Evolutionary conservation across 2,329 filamentous ascomycete genomes (phyloP).

Genomic region (Aureobasidium sp.): DNA sequence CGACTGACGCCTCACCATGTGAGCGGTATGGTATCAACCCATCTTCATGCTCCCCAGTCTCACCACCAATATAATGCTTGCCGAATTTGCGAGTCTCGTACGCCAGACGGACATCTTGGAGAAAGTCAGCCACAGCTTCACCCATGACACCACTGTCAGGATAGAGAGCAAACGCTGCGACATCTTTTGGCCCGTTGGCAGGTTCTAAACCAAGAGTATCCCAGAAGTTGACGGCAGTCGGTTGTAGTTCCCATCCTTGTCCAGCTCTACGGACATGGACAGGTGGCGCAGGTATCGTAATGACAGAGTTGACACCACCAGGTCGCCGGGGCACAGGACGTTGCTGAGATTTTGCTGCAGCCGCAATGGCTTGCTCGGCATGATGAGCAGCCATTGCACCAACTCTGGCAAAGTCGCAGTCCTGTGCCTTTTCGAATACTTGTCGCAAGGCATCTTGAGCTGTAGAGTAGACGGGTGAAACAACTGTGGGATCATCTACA

Average conservation of each 20-base stretch:
- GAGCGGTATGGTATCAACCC: slow-evolving; percentile 7
- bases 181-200: slow-evolving; percentile 62
- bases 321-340: slow-evolving; percentile 25
- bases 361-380: slow-evolving; percentile 6
- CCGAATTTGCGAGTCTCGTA: slow-evolving; percentile 73
- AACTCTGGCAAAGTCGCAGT: slow-evolving; percentile 24
- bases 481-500: not conserved
- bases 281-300: slow-evolving; percentile 61
- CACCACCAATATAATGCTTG: slow-evolving; percentile 44
- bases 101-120: slow-evolving; percentile 59
- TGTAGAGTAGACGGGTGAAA: not conserved
- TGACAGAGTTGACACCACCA: slow-evolving; percentile 31
- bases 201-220: slow-evolving; percentile 71
- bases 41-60: slow-evolving; percentile 22
- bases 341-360: slow-evolving; percentile 22
- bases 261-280: slow-evolving; percentile 66
- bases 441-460: slow-evolving; percentile 15
- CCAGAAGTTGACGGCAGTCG: slow-evolving; percentile 72
- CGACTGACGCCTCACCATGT: not conserved
- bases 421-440: slow-evolving; percentile 17
- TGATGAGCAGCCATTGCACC: slow-evolving; percentile 23
- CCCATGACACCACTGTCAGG: slow-evolving; percentile 58
- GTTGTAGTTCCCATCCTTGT: slow-evolving; percentile 62
- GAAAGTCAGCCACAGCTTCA: slow-evolving; percentile 55
- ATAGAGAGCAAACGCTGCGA: slow-evolving; percentile 64